Evolutionary conservation across 495 filamentous ascomycete species (phyloP).

Genomic region (Hamigera avellanea): DNA sequence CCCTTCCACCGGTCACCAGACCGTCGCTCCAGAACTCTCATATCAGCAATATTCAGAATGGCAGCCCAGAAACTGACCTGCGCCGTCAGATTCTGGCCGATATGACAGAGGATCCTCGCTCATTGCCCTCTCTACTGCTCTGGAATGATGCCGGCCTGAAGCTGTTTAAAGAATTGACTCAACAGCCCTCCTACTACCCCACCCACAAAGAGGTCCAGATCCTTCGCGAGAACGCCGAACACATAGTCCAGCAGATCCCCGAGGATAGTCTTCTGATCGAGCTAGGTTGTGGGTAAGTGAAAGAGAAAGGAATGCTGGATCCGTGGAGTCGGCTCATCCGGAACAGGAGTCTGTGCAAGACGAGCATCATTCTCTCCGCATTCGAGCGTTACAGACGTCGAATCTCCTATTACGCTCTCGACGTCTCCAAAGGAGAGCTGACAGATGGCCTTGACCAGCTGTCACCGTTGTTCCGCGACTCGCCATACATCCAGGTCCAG

Average conservation of each 20-base stretch:
- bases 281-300: not conserved
- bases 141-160: not conserved
- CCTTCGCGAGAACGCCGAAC: not conserved
- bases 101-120: not conserved
- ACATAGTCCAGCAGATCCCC: not conserved
- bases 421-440: not conserved
- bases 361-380: not conserved
- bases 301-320: no score
- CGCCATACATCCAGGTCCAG: not conserved
- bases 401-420: not conserved
- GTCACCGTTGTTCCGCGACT: not conserved
- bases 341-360: not conserved
- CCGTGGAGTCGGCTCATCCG: no score
- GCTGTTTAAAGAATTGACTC: not conserved
- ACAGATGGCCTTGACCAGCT: not conserved
- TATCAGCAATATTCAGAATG: no score
- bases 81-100: not conserved
- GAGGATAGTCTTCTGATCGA: not conserved
- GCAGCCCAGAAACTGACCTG: no score
- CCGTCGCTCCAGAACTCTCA: no score
- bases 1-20: no score
- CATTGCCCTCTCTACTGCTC: not conserved
- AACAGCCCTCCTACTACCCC: not conserved
- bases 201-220: not conserved
- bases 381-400: not conserved